Evolutionary conservation across 2,329 filamentous ascomycete species (phyloP), one percentile per base, ranked within the genome.

Genomic region (Camptophora hylomeconis): DNA sequence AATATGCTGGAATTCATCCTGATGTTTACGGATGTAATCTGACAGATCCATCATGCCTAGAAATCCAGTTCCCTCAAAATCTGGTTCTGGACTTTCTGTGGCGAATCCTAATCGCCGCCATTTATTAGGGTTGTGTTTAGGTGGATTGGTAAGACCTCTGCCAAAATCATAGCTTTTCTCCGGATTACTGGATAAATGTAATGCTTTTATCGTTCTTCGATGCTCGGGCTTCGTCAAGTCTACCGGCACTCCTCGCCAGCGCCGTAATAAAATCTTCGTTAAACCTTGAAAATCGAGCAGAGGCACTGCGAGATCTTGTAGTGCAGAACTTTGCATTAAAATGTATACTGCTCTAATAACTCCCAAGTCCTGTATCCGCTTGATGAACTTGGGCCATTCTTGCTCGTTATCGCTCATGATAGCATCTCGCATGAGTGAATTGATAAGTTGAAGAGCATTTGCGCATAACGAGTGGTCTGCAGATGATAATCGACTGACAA

Each of bases 1-100:
- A 43, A 92, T 65, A 57, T 92, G 94, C 51, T 93, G 86, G 44
- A 92, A 95, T 7, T 74, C 73, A 49, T 94, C 86, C 51, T 93
- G 83, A 48, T 93, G 77, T 50, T 84, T 92, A 47, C 80, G 72
- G 26, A 93, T 83, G 51, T 83, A 98, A 53, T 95, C 86, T 2
- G 84, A 82, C 46, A 98, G 57, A 52, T 98, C 89, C 86, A 98
- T 95, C 72, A 98, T 82, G 16, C 89, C 89, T 30, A 98, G 57
- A 50, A 86, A 95, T 0, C 89, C 89, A 16, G 80, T 79, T 20
- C 72, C 63, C 12, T 83, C 75, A 48, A 98, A 95, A 44, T 98
- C 89, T 45, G 69, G 67, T 1, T 76, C 76, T 3, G 89, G 89
- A 42, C 72, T 86, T 54, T 98, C 89, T 0, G 80, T 78, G 52